Evolutionary conservation across 257 asterid species (phyloP).

Genomic region (Solanum pinnatisectum): DNA sequence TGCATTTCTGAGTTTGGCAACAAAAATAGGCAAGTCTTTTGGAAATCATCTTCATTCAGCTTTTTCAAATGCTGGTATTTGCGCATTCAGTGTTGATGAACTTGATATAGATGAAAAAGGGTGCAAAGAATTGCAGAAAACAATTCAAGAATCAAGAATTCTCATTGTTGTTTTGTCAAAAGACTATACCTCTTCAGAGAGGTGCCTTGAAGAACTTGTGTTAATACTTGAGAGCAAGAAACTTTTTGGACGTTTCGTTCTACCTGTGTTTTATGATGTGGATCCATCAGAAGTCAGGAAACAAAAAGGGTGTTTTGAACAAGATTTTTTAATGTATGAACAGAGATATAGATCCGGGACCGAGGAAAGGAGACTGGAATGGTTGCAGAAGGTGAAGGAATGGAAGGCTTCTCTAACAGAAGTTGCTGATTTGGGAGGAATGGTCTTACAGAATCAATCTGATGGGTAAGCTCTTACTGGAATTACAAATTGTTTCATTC

Average conservation of each 20-base stretch:
- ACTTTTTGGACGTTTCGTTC: neutral
- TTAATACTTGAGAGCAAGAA: neutral
- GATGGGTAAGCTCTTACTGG: constrained; percentile 2
- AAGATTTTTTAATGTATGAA: neutral
- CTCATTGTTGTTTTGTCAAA: neutral
- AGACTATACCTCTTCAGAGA: constrained; percentile 1
- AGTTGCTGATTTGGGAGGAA: constrained; percentile 12
- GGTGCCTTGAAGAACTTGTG: constrained; percentile 10
- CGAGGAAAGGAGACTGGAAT: neutral
- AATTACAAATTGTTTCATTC: neutral
- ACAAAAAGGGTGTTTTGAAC: neutral
- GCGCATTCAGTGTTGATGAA: neutral
- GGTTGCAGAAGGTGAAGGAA: neutral
- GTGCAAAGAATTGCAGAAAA: neutral
- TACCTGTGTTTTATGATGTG: constrained; percentile 12
- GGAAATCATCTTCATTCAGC: constrained; percentile 1
- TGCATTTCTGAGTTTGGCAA: neutral
- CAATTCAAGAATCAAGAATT: neutral
- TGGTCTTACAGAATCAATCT: constrained; percentile 3
- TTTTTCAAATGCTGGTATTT: neutral
- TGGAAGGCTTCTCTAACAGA: constrained; percentile 5
- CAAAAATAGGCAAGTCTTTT: neutral
- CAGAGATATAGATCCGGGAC: neutral
- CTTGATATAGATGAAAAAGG: neutral
- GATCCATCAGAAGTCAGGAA: constrained; percentile 1